Percentiles rank a stretch among this genome's conserved stretches.
These are phyloP conservation scores for Leccinum longicurvipes DNA, from an alignment of 768 basidiomycete species.

Conservation along the genomic window DNA sequence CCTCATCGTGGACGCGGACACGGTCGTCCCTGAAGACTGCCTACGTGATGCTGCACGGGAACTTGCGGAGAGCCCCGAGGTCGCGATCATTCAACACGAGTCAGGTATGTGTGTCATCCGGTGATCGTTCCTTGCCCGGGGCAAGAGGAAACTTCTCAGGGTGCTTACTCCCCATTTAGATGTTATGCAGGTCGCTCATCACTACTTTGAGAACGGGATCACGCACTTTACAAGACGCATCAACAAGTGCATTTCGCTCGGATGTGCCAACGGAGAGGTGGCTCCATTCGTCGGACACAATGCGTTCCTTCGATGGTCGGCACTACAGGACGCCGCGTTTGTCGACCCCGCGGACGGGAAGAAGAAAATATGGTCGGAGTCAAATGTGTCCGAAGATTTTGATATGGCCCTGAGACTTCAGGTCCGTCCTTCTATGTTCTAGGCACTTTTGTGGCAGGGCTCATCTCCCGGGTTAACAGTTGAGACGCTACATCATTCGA, in stretches of 20 bases:
- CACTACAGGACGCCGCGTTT: conserved; percentile 82
- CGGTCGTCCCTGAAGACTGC: conserved; percentile 87
- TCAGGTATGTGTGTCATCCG: conserved; percentile 51
- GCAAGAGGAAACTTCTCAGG: neutral
- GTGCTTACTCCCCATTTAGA: conserved; percentile 36
- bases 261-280: conserved; percentile 75
- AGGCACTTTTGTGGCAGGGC: neutral
- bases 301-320: conserved; percentile 87
- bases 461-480: conserved; percentile 2
- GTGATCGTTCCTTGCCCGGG: conserved; percentile 19
- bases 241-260: conserved; percentile 79
- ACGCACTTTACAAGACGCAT: conserved; percentile 87
- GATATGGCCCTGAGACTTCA: conserved; percentile 62
- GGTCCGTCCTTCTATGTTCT: conserved; percentile 12
- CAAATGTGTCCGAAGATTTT: conserved; percentile 69
- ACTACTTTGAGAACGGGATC: conserved; percentile 91
- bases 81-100: conserved; percentile 90
- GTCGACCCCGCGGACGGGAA: conserved; percentile 49
- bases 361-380: conserved; percentile 74
- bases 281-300: conserved; percentile 83
- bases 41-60: conserved; percentile 89
- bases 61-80: conserved; percentile 51
- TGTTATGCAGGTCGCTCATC: conserved; percentile 87
- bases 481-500: conserved; percentile 30
- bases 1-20: conserved; percentile 85